Evolutionary conservation across 495 filamentous ascomycete species (phyloP).

Genomic region (Penicillium crystallinum): DNA sequence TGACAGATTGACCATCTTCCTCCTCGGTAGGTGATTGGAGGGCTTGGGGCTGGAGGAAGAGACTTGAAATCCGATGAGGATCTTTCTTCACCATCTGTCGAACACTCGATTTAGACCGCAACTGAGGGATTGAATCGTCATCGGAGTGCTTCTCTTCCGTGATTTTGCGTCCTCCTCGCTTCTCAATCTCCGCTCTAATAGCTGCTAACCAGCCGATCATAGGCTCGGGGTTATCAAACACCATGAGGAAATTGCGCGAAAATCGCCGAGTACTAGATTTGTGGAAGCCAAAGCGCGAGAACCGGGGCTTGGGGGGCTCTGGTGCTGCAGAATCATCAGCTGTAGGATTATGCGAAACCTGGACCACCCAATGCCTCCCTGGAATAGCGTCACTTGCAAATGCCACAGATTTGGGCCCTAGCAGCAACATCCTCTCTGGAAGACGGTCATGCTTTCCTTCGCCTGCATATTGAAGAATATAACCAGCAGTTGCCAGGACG

Average conservation of each 20-base stretch:
- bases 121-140: constrained; percentile 31
- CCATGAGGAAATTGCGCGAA: constrained; percentile 66
- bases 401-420: constrained; percentile 81
- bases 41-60: constrained; percentile 52
- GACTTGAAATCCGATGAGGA: constrained; percentile 56
- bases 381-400: constrained; percentile 93
- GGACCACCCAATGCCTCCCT: constrained; percentile 87
- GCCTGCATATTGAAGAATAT: constrained; percentile 80
- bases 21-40: constrained; percentile 20
- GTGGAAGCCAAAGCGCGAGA: constrained; percentile 67
- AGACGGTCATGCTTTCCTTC: constrained; percentile 73
- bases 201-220: constrained; percentile 77
- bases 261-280: constrained; percentile 54
- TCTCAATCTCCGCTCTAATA: constrained; percentile 63
- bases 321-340: constrained; percentile 52
- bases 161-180: constrained; percentile 61
- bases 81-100: constrained; percentile 44
- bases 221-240: constrained; percentile 73
- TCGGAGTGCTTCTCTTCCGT: constrained; percentile 47
- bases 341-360: constrained; percentile 71
- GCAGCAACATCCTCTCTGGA: constrained; percentile 80
- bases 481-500: constrained; percentile 74
- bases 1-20: constrained; percentile 22
- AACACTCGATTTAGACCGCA: constrained; percentile 36
- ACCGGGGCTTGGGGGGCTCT: constrained; percentile 55